Base-by-base conservation (phyloP, 352 stramenopile species). In the Globisporangium echinulatum region DNA sequence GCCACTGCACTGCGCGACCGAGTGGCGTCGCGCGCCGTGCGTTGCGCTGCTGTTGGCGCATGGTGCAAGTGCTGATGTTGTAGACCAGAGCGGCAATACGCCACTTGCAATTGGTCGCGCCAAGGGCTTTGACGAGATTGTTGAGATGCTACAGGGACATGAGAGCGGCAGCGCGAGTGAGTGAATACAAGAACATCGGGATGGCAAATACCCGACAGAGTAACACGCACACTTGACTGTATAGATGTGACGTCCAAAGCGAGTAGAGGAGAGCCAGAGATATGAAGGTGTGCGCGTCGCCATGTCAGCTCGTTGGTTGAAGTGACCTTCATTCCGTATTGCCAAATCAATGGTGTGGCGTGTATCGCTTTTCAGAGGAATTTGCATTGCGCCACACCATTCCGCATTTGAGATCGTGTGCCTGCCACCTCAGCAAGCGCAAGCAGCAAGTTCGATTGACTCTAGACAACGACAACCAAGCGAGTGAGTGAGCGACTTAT, bases 1-100 rank as follows among this genome's bases (percentile, higher is more conserved):
- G 43, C 76, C 82, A 4, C 53, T 92, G 63, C 82, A 92, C 68
- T 92, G 82, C 58, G 82, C 82, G 7, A 79, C 85, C 38, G 79
- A 87, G 55, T 92, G 82, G 82, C 74, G 73, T 11, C 82, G 80
- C n/a, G 56, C 82, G 8, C 68, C 79, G 11, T 92, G 82, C 38
- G 79, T 89, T 39, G 52, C 62, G 44, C 53, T 92, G 38, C 58
- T 92, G 19, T 48, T 90, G 8, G 46, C 62, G 19, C 63, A 87
- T 4, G 74, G 78, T 3, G 79, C 77, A 2, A 40, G 54, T 0
- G 38, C 59, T 3, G 47, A 73, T 25, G 64, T 46, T 17, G 49
- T 10, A 0, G 79, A 89, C 61, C 85, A 87, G 51, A 70, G 84
- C 39, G 71, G 49, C 0, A 54, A 66, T 13, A 83, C 76, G n/a